Conservation (phyloP, 257 asterid genomes). For the Solanum piurae region DNA sequence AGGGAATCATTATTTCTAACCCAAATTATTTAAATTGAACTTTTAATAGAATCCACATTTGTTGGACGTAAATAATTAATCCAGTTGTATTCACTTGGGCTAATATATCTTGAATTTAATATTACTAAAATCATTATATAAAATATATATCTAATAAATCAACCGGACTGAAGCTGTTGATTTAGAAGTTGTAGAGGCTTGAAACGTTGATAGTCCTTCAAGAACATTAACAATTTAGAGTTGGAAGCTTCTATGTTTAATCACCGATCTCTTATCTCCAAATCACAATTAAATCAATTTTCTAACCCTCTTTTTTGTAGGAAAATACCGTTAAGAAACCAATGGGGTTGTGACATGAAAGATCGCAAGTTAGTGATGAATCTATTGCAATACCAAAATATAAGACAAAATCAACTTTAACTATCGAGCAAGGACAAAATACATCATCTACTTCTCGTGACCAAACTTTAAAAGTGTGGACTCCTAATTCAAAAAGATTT, state of each 20-base stretch:
- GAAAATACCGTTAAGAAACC: no score
- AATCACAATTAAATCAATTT: no score
- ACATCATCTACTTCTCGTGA: neutral
- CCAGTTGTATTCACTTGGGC: neutral
- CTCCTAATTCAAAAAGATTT: neutral
- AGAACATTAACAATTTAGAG: no score
- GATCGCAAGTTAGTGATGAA: neutral
- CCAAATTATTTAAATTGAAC: neutral
- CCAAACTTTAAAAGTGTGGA: neutral
- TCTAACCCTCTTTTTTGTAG: neutral
- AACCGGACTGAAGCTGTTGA: neutral
- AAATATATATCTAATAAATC: no score
- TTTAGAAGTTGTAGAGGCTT: neutral
- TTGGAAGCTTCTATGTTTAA: no score
- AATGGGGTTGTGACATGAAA: neutral
- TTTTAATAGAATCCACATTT: neutral
- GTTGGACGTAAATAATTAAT: neutral
- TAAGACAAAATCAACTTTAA: no score
- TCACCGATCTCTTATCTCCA: neutral
- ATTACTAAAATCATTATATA: no score
- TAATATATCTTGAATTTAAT: no score
- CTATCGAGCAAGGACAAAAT: neutral
- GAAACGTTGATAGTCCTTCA: neutral
- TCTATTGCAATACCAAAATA: no score
- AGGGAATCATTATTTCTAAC: neutral